Evolutionary conservation across 352 stramenopile genomes (phyloP).

Genomic region (Thalassiosira ordinaria): DNA sequence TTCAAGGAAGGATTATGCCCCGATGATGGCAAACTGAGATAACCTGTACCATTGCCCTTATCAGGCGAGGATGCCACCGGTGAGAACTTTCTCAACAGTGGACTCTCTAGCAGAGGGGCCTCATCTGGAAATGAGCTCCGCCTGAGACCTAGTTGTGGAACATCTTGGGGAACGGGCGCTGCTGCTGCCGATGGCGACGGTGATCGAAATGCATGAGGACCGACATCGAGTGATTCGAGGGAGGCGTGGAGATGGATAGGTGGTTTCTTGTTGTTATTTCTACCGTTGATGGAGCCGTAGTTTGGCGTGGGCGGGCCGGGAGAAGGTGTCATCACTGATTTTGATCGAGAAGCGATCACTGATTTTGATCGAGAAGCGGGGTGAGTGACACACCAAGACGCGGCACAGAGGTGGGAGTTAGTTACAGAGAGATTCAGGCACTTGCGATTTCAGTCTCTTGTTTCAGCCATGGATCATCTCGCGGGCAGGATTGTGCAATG

Average conservation of each 20-base stretch:
- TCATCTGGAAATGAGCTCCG: not conserved
- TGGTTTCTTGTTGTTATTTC: slow-evolving; percentile 1
- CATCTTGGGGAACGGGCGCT: not conserved
- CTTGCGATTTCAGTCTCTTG: too few relatives aligned
- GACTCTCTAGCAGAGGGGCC: slow-evolving; percentile 15
- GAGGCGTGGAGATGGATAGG: slow-evolving; percentile 33
- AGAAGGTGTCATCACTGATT: not conserved
- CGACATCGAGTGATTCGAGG: slow-evolving; percentile 30
- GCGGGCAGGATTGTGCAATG: too few relatives aligned
- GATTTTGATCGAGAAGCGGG: too few relatives aligned
- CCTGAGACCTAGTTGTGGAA: too few relatives aligned
- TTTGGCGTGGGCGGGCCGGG: not conserved
- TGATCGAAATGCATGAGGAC: slow-evolving; percentile 31
- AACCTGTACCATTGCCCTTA: not conserved
- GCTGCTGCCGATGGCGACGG: not conserved
- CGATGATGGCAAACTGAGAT: not conserved
- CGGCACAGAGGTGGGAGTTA: too few relatives aligned
- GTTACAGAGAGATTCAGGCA: too few relatives aligned
- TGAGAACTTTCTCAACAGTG: slow-evolving; percentile 33
- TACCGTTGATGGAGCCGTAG: slow-evolving; percentile 8
- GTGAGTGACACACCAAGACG: too few relatives aligned
- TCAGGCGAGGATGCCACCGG: not conserved
- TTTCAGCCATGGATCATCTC: too few relatives aligned
- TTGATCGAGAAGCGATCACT: too few relatives aligned
- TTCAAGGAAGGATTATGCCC: slow-evolving; percentile 23